phyloP scores from a whole-genome alignment of 2,329 filamentous ascomycete species.

The Penicillium hesseltinei region DNA sequence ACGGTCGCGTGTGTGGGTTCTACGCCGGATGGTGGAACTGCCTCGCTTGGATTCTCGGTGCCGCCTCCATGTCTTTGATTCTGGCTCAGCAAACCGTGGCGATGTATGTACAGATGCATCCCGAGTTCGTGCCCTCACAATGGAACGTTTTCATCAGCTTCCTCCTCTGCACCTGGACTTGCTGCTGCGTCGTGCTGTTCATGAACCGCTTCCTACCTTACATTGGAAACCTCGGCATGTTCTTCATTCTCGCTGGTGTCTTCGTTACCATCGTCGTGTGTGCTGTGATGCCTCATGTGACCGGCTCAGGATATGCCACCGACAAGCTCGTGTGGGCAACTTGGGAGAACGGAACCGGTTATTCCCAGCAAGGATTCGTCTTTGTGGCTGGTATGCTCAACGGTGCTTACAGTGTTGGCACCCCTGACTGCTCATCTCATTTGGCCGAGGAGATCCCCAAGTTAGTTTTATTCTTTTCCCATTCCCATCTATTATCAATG shows the following conservation, averaged over 20 bases:
- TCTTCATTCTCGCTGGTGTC: slow-evolving; percentile 55
- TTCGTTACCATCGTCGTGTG: slow-evolving; percentile 55
- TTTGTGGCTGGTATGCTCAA: slow-evolving; percentile 67
- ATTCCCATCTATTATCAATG: neutral
- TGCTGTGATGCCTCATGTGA: slow-evolving; percentile 53
- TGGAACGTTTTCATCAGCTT: slow-evolving; percentile 63
- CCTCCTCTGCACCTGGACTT: slow-evolving; percentile 56
- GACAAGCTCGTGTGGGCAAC: slow-evolving; percentile 56
- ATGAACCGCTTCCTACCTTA: slow-evolving; percentile 53
- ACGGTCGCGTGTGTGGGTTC: slow-evolving; percentile 52
- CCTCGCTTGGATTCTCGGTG: slow-evolving; percentile 59
- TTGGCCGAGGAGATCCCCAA: slow-evolving; percentile 63
- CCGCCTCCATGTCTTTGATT: slow-evolving; percentile 59
- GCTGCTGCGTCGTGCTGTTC: slow-evolving; percentile 54
- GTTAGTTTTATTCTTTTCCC: slow-evolving; percentile 16
- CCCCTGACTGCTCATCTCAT: slow-evolving; percentile 64
- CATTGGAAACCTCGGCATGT: slow-evolving; percentile 57
- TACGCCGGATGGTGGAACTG: slow-evolving; percentile 49
- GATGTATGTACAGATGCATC: slow-evolving; percentile 61
- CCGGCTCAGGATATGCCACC: slow-evolving; percentile 44
- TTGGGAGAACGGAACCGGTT: slow-evolving; percentile 50
- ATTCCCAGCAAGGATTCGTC: slow-evolving; percentile 56
- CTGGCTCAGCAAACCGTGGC: slow-evolving; percentile 59
- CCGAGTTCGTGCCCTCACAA: slow-evolving; percentile 49
- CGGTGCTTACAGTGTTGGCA: slow-evolving; percentile 66